A percentile compares a stretch with the other conserved stretches of the same genome.
These are phyloP conservation scores for Solioccasus polychromus DNA, from an alignment of 768 basidiomycete genomes.

Conservation along the genomic window DNA sequence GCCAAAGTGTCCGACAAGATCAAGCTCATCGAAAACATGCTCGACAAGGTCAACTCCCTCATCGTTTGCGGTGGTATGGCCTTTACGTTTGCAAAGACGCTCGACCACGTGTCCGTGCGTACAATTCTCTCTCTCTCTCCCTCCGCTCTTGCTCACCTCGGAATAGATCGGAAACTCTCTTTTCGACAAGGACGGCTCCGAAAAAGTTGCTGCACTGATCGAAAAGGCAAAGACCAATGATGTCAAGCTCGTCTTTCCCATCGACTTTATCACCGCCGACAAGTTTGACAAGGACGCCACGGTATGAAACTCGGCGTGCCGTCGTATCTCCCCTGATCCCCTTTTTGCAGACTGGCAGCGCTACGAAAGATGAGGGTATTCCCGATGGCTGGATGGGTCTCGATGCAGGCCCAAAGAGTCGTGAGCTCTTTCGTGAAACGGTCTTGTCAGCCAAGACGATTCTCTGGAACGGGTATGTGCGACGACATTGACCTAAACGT, in stretches of 20 bases:
- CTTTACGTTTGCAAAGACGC: slow-evolving; percentile 97
- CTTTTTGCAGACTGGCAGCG: slow-evolving; percentile 55
- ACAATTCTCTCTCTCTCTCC: neutral
- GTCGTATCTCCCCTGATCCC: slow-evolving; percentile 2
- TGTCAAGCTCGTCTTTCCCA: slow-evolving; percentile 93
- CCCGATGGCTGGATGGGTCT: slow-evolving; percentile 95
- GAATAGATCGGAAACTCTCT: slow-evolving; percentile 86
- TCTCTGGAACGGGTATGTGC: slow-evolving; percentile 86
- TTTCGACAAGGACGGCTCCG: slow-evolving; percentile 84
- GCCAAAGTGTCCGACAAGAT: slow-evolving; percentile 99
- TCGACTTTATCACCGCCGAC: slow-evolving; percentile 92
- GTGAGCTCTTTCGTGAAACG: slow-evolving; percentile 71
- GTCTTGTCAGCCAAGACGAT: slow-evolving; percentile 92
- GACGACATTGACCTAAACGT: neutral
- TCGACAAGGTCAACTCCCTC: slow-evolving; percentile 96
- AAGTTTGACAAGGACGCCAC: slow-evolving; percentile 92
- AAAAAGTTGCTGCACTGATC: slow-evolving; percentile 79
- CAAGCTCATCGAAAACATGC: slow-evolving; percentile 96
- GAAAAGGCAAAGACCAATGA: slow-evolving; percentile 91
- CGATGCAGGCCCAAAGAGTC: slow-evolving; percentile 84
- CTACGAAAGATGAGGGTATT: slow-evolving; percentile 84
- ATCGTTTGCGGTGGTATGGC: slow-evolving; percentile 99
- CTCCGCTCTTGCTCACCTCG: slow-evolving; percentile 4
- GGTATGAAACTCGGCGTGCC: slow-evolving; percentile 38
- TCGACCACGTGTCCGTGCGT: slow-evolving; percentile 71